Evolutionary conservation across 2,329 filamentous ascomycete species (phyloP).

Genomic region (Fusarium foetens): DNA sequence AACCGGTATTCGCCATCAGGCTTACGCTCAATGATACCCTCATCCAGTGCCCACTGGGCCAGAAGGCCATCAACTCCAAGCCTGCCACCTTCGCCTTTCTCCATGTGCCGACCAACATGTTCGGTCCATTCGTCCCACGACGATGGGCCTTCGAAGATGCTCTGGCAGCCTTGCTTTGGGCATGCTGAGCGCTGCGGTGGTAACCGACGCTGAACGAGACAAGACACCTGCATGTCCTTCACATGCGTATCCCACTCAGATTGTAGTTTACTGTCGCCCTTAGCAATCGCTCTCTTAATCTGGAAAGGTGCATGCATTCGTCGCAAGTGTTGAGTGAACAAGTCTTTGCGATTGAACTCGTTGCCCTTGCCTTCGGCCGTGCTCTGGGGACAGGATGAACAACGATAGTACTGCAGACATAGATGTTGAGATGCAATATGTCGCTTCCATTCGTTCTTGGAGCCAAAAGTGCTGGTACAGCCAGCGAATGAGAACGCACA

Average conservation of each 20-base stretch:
- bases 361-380: conserved; percentile 67
- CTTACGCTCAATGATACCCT: conserved; percentile 69
- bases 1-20: conserved; percentile 67
- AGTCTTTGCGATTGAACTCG: conserved; percentile 92
- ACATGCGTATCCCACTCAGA: conserved; percentile 72
- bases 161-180: conserved; percentile 75
- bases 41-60: conserved; percentile 70
- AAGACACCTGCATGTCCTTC: conserved; percentile 77
- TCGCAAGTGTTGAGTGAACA: conserved; percentile 93
- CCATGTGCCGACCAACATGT: conserved; percentile 90
- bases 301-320: conserved; percentile 87
- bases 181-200: conserved; percentile 79
- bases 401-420: conserved; percentile 72
- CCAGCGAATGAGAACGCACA: conserved; percentile 89
- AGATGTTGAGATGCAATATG: conserved; percentile 94
- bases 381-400: conserved; percentile 67
- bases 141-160: conserved; percentile 74
- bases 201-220: conserved; percentile 74
- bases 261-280: conserved; percentile 68
- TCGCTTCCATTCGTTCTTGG: conserved; percentile 98
- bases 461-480: conserved; percentile 84
- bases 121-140: conserved; percentile 94
- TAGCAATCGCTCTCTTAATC: conserved; percentile 66
- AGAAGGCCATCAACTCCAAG: conserved; percentile 68
- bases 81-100: conserved; percentile 71